Percentiles rank a stretch among this genome's conserved stretches.
phyloP scores from a whole-genome alignment of 108 stramenopile species.

The Fistulifera pelliculosa region DNA sequence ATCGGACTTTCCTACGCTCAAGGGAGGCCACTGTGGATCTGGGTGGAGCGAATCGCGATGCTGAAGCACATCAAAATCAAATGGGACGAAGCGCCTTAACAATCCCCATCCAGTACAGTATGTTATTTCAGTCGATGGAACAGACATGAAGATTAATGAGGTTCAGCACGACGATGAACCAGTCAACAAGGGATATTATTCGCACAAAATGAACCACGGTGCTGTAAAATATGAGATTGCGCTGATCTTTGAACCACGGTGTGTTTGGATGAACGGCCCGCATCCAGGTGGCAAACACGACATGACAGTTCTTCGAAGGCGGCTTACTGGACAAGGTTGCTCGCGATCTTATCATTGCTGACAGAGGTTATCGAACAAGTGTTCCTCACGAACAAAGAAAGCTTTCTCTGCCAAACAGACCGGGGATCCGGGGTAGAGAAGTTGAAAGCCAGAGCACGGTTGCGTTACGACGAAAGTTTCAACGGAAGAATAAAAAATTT shows the following conservation, averaged over 20 bases:
- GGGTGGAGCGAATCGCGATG: background rate
- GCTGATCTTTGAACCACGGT: constrained; percentile 10
- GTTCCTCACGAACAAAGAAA: background rate
- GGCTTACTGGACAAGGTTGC: constrained; percentile 11
- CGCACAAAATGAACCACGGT: constrained; percentile 25
- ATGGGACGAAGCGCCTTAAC: background rate
- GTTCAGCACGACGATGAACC: background rate
- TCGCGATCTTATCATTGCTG: constrained; percentile 8
- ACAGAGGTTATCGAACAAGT: constrained; percentile 11
- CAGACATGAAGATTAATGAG: no score
- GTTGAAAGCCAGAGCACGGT: constrained; percentile 14
- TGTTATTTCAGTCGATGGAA: no score
- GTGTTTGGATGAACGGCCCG: constrained; percentile 40
- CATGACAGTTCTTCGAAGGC: constrained; percentile 16
- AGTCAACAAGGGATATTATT: constrained; percentile 16
- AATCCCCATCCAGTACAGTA: no score
- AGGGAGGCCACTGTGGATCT: background rate
- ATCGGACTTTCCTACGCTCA: background rate
- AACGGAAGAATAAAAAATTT: constrained; percentile 27
- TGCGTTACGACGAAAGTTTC: constrained; percentile 29
- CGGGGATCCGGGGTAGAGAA: constrained; percentile 3
- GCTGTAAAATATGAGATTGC: constrained; percentile 27
- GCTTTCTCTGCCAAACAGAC: constrained; percentile 1
- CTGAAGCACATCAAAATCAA: constrained; percentile 1
- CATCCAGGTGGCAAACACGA: constrained; percentile 24